Conservation (phyloP, 371 early-diverging fungal species). For the Mucor saturninus region DNA sequence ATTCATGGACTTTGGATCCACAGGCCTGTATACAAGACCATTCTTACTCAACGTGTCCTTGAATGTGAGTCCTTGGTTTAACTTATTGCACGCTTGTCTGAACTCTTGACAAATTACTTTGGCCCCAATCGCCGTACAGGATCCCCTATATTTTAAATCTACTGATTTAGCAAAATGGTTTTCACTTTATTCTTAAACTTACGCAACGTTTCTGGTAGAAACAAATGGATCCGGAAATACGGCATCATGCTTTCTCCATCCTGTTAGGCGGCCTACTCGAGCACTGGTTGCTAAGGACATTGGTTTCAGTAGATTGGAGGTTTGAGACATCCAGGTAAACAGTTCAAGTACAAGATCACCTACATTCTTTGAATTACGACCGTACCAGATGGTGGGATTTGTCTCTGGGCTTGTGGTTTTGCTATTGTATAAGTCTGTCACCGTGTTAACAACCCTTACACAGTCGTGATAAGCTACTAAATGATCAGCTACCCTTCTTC, state of each 20-base stretch:
- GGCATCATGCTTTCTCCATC: neutral
- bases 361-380: slow-evolving; percentile 48
- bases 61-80: neutral
- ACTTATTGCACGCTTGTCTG: neutral
- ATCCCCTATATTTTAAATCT: neutral
- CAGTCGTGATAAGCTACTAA: neutral
- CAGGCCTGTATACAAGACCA: neutral
- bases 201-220: slow-evolving; percentile 6
- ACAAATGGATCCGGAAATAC: slow-evolving; percentile 18
- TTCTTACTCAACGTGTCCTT: neutral
- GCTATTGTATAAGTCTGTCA: neutral
- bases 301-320: slow-evolving; percentile 50
- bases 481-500: neutral
- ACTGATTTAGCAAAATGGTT: no score
- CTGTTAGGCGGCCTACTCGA: slow-evolving; percentile 11
- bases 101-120: slow-evolving; percentile 9
- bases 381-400: neutral
- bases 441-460: neutral
- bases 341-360: slow-evolving; percentile 63
- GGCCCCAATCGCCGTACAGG: slow-evolving; percentile 2
- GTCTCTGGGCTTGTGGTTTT: neutral
- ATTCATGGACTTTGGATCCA: neutral
- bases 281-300: slow-evolving; percentile 61
- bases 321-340: slow-evolving; percentile 57
- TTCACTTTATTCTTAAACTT: neutral